Evolutionary conservation across 129 eudicot species (phyloP).

Genomic region (Mikania micrantha): DNA sequence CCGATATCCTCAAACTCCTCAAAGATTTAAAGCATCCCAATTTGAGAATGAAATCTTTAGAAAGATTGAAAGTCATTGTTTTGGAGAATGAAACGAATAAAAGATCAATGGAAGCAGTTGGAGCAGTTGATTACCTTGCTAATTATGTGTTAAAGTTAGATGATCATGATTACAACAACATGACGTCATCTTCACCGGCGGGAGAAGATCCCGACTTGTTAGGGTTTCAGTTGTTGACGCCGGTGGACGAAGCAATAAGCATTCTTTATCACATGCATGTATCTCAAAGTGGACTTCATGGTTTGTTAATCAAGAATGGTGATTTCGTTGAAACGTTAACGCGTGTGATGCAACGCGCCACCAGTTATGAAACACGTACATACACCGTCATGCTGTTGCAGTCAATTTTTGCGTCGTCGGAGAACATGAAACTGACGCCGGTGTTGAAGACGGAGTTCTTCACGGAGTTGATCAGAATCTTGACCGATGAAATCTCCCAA

Average conservation of each 20-base stretch:
- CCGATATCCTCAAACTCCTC: constrained; percentile 44
- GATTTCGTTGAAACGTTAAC: constrained; percentile 31
- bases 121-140: constrained; percentile 35
- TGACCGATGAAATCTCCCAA: constrained; percentile 34
- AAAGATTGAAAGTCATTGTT: constrained; percentile 37
- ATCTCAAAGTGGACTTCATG: constrained; percentile 22
- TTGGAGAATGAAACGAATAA: constrained; percentile 41
- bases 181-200: constrained; percentile 9
- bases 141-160: constrained; percentile 19
- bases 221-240: constrained; percentile 13
- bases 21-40: constrained; percentile 32
- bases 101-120: constrained; percentile 42
- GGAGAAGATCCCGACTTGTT: not conserved
- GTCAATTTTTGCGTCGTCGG: constrained; percentile 24
- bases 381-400: constrained; percentile 28
- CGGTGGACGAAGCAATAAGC: constrained; percentile 32
- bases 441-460: constrained; percentile 32
- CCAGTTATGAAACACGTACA: constrained; percentile 36
- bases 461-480: constrained; percentile 27
- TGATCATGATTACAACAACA: not conserved
- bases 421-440: constrained; percentile 10
- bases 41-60: constrained; percentile 22
- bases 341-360: constrained; percentile 26
- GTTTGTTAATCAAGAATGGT: not conserved
- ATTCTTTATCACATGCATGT: constrained; percentile 35